Conservation (phyloP, 139 green algal species). For the Pseudopediastrum boryanum region DNA sequence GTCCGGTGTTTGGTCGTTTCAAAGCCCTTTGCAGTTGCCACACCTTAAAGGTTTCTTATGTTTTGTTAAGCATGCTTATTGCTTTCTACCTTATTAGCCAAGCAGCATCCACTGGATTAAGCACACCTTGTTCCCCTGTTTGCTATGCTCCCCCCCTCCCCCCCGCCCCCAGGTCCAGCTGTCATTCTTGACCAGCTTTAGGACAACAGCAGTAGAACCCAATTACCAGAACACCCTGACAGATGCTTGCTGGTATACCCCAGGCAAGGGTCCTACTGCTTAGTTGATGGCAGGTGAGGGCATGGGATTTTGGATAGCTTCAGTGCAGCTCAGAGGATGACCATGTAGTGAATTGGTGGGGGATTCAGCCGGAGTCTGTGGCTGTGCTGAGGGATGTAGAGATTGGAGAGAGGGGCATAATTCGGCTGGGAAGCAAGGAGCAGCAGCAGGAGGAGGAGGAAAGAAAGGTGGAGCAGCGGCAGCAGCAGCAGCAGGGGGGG, state of each 20-base stretch:
- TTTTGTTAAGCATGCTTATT: too few species aligned
- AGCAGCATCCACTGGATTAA: neutral
- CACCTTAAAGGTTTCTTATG: too few species aligned
- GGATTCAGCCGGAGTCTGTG: slow-evolving; percentile 3
- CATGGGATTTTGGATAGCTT: slow-evolving; percentile 71
- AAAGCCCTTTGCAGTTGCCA: too few species aligned
- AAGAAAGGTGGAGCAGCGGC: too few species aligned
- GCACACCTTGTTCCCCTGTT: neutral
- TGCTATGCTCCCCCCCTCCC: neutral
- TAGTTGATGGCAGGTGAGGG: slow-evolving; percentile 67
- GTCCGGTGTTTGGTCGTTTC: too few species aligned
- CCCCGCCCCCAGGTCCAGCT: slow-evolving; percentile 50
- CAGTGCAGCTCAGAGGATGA: slow-evolving; percentile 33
- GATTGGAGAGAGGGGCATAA: too few species aligned
- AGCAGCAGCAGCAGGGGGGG: too few species aligned
- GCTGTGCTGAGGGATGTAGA: too few species aligned
- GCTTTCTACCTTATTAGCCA: too few species aligned
- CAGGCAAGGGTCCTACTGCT: slow-evolving; percentile 42
- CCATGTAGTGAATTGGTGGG: slow-evolving; percentile 76
- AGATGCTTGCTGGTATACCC: slow-evolving; percentile 58
- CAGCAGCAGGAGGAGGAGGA: too few species aligned
- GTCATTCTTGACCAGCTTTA: slow-evolving; percentile 71
- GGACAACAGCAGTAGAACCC: slow-evolving; percentile 19
- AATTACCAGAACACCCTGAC: slow-evolving; percentile 42
- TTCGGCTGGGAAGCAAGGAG: too few species aligned